Base-by-base conservation (phyloP, 805 yeast species). In the Wickerhamomyces sydowiorum region DNA sequence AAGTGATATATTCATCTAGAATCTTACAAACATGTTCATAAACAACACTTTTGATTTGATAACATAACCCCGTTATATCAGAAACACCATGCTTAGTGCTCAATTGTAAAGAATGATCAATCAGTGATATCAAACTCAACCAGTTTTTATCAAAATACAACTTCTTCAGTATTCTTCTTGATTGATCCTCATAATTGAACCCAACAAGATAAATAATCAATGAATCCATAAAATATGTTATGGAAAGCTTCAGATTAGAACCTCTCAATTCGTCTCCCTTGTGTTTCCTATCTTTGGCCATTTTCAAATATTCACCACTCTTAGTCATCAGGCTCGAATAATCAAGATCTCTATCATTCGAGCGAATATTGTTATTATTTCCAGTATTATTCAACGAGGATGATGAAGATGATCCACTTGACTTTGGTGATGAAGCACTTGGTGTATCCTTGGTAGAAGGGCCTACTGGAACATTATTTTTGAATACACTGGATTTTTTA, bases 151-250 rank as follows among this genome's bases (percentile, higher is more conserved):
- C 45, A 7, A 41, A 27, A 22, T 36, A 48, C 2, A 44, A 24
- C 21, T 48, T 53, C n/a, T 40, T 47, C 5, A 28, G 7, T 3
- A 46, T 14, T 13, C 42, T 32, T 34, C 54, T 46, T 1, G 47
- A 36, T n/a, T 40, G 37, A 24, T 56, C 59, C 14, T 53, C 54
- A 25, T 43, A 45, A 34, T 48, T 43, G 37, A 52, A 54, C 2
- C 49, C 59, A 17, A 49, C 43, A 3, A 54, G 44, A 36, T 45
- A 53, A 5, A 51, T 39, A 7, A 48, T 39, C 19, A 56, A 45
- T 12, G 50, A 48, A 20, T 56, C 54, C 15, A 53, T 36, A 28
- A 43, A 52, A 18, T 40, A 33, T 1, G 36, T 45, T 4, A 49
- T 13, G 1, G 54, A 41, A 10, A 28, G 25, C 15, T 40, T 43